These are phyloP conservation scores for Lavandula angustifolia DNA, from an alignment of 257 asterid genomes.

Conservation along the genomic window DNA sequence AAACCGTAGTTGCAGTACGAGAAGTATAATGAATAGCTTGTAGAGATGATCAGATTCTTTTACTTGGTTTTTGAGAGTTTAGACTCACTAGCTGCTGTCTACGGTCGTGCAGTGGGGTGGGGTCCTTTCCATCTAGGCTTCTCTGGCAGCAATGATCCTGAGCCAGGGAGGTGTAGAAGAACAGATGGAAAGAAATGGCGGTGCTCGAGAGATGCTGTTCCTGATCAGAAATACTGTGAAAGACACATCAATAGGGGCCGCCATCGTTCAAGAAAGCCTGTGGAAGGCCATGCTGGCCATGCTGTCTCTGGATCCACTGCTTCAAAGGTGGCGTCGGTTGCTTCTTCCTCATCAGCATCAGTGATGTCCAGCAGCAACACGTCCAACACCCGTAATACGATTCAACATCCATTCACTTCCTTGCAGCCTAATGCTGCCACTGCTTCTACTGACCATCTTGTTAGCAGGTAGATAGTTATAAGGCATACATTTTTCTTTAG, in stretches of 20 bases:
- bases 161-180: constrained; percentile 97
- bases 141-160: constrained; percentile 82
- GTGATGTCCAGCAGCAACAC: constrained; percentile 53
- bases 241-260: constrained; percentile 98
- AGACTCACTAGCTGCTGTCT: not conserved
- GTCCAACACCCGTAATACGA: constrained; percentile 50
- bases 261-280: constrained; percentile 99
- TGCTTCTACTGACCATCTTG: constrained; percentile 47
- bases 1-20: no score
- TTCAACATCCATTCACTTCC: constrained; percentile 49
- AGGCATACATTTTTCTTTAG: no score
- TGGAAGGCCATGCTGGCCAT: constrained; percentile 96
- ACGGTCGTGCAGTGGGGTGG: constrained; percentile 70
- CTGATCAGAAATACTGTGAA: constrained; percentile 96
- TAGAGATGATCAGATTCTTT: not conserved
- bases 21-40: no score
- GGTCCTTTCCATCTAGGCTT: constrained; percentile 83
- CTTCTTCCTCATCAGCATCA: constrained; percentile 54
- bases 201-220: constrained; percentile 97
- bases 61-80: not conserved
- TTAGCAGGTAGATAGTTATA: constrained; percentile 47
- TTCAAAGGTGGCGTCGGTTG: constrained; percentile 54
- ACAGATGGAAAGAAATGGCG: constrained; percentile 99
- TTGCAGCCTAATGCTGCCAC: constrained; percentile 41
- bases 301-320: constrained; percentile 67